Base-by-base conservation (phyloP, 176 grass and related monocot species). In the Typha latifolia region DNA sequence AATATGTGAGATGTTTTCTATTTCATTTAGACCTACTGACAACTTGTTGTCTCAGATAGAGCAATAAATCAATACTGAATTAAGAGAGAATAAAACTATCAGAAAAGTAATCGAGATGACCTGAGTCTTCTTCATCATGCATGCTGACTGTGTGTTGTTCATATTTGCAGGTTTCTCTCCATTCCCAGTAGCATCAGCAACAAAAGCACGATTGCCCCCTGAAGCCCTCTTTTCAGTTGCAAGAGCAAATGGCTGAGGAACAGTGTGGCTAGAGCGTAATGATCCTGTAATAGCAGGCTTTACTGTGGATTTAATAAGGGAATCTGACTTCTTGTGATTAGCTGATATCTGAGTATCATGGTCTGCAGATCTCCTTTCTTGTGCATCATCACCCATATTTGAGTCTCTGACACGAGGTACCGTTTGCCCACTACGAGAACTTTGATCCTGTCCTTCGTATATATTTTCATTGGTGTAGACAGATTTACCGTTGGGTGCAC, bases 241-340 rank as follows among this genome's bases (percentile, higher is more conserved):
- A 57, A 80, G 72, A 68, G 72, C 18, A n/a, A 86, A 97, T 62
- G 85, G 72, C 51, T 89, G 83, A 78, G 78, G 75, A 74, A 80
- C 62, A 59, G 56, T 84, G 52, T 56, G 71, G 31, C 79, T 76
- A 61, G 87, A 77, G 14, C 48, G 79, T 71, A 67, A 57, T 19
- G 76, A 63, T 71, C 80, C 69, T 56, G 77, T 75, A 80, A 79
- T 69, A 5, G 69, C 81, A 72, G 87, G 37, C 51, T 83, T 85
- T 18, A 53, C 23, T 74, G 82, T 69, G 15, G 80, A 82, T 69
- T 78, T 82, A 12, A 66, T 43, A 3, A 76, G 48, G 67, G 69
- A 11, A 59, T 9, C 75, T 31, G 53, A 16, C 1, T 80, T 77
- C 63, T 75, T 78, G 51, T 74, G 73, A 75, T 87, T 82, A 4